Evolutionary conservation across 148 eudicot genomes (phyloP), one percentile per base, ranked within the genome.

Genomic region (Talinum fruticosum): DNA sequence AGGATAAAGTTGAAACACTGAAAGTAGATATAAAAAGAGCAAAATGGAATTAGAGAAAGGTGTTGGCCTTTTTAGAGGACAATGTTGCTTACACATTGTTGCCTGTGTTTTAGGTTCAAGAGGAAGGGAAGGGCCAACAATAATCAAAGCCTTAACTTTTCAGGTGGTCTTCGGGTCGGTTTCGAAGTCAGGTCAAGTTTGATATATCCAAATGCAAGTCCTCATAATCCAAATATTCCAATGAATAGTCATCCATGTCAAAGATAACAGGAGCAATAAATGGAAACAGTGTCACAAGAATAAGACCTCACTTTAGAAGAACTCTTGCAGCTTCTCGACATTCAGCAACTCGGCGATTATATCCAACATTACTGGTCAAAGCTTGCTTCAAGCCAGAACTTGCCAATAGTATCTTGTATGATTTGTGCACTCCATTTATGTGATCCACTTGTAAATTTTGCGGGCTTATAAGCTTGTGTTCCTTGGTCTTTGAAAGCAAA

Each of bases 331-430:
- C 99, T 74, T 89, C 97, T 54, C 83, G 87, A 82, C 99, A 96
- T 84, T 96, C 97, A 36, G 90, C 81, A 78, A 96, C 98, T 51
- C 99, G 88, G 65, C 83, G 84, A 74, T 96, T 96, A 61, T 91
- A 96, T 35, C 97, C 99, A 28, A 85, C 84, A 84, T 84, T 88
- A 86, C 83, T 85, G 82, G 91, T 88, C 86, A 96, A 92, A 62
- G 93, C 90, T 80, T 89, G 92, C 89, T 93, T 96, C 82, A 96
- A 86, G 78, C 99, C 99, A 41, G 99, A 96, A 85, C 89, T 87
- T 68, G 97, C 99, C 72, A 96, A 72, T 49, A 96, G 80, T 87
- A 96, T 90, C 85, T 88, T 96, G 95, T 85, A 96, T 66, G 81
- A 32, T 77, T 86, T 87, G 14, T 51, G 74, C 36, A 36, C 79